Percentiles rank a stretch among this genome's conserved stretches.
These are phyloP conservation scores for Passiflora organensis DNA, from an alignment of 345 rosid genomes.

Conservation along the genomic window DNA sequence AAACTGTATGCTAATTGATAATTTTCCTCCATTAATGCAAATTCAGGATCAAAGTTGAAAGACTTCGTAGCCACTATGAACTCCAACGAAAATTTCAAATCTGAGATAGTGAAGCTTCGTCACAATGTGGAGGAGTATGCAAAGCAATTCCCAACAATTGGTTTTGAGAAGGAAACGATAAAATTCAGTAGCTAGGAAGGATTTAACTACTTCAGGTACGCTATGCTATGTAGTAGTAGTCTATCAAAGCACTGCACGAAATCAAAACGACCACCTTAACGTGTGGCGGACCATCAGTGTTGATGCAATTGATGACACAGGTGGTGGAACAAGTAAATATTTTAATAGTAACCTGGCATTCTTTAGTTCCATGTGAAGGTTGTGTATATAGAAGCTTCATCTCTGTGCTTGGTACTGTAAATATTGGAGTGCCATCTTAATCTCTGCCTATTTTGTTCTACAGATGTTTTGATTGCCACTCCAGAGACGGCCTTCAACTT, in stretches of 20 bases:
- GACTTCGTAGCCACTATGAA: constrained; percentile 74
- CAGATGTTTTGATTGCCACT: constrained; percentile 10
- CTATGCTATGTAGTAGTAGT: too few species aligned
- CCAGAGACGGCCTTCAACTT: not conserved
- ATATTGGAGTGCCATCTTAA: too few species aligned
- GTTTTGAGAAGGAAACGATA: constrained; percentile 91
- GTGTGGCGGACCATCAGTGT: too few species aligned
- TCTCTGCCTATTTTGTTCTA: not conserved
- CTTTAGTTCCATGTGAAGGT: too few species aligned
- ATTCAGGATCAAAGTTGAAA: constrained; percentile 76
- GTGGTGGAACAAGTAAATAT: too few species aligned
- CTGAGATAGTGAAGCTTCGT: constrained; percentile 64
- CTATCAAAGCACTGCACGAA: too few species aligned
- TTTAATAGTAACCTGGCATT: too few species aligned
- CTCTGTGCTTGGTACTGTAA: too few species aligned
- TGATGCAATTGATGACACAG: too few species aligned
- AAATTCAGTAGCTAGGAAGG: constrained; percentile 56
- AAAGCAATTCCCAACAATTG: constrained; percentile 77
- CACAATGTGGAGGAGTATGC: constrained; percentile 71
- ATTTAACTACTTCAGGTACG: constrained; percentile 21
- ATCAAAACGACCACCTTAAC: too few species aligned
- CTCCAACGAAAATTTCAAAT: constrained; percentile 45
- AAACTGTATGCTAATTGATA: not conserved
- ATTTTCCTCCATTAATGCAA: not conserved
- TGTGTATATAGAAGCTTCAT: too few species aligned